Evolutionary conservation across 164 flowering plant species (phyloP), one percentile per base, ranked within the genome.

Genomic region (Paratinospora sagittata): DNA sequence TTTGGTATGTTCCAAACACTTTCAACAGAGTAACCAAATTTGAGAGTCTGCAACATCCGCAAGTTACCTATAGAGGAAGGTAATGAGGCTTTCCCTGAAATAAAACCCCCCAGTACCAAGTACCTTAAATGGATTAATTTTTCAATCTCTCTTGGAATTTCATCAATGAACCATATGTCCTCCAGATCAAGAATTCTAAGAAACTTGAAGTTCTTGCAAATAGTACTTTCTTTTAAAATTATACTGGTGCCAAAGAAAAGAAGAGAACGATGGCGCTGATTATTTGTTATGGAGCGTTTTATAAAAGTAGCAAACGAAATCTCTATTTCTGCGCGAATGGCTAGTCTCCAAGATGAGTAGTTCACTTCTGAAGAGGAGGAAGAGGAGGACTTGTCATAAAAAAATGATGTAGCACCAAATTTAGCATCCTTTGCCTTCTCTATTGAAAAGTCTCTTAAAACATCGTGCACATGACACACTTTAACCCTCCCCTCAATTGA

Each of bases 381-480:
- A n/a, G 34, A 27, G 1, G 6, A 43, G 30, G 39, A 6, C 23
- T 21, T 1, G 11, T 23, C 21, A 17, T n/a, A 27, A 71, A 27
- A 24, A 71, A 45, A 12, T 47, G 43, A 16, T 16, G 60, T 23
- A 41, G 27, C 17, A 16, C 19, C 6, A 61, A 67, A 24, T 63
- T 63, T 16, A 10, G 12, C 16, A 71, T 41, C 0, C 66, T 27
- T 0, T n/a, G n/a, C n/a, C n/a, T n/a, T n/a, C n/a, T n/a, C n/a
- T n/a, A n/a, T n/a, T n/a, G n/a, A n/a, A n/a, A 64, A 19, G n/a
- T 27, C 67, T 45, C 73, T 24, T 43, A 71, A 19, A 0, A 63
- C 60, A 71, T 71, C 73, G 47, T 71, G 73, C 11, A 71, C 11
- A 16, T 61, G 60, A 33, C 73, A 71, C 3, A 2, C 30, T 43